Evolutionary conservation across 441 rosid species (phyloP).

Genomic region (Erodium trifolium): DNA sequence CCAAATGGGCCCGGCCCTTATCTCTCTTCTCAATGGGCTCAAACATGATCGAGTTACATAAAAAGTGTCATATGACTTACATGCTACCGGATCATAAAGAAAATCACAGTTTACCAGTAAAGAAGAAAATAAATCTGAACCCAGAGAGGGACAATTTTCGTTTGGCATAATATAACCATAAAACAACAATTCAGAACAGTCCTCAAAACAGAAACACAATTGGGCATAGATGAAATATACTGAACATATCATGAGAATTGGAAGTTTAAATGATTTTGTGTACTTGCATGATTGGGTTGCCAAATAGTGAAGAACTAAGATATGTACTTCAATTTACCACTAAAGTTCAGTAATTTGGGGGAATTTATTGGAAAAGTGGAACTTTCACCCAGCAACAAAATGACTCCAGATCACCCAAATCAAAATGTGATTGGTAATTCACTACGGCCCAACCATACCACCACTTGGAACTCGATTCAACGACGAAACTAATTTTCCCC

Average conservation of each 20-base stretch:
- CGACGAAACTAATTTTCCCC: neutral
- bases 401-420: neutral
- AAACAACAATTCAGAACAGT: neutral
- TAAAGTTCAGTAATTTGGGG: neutral
- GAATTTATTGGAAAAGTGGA: neutral
- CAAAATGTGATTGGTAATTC: neutral
- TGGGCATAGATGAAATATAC: neutral
- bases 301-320: neutral
- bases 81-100: neutral
- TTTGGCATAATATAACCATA: neutral
- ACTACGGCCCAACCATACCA: neutral
- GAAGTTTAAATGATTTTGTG: neutral
- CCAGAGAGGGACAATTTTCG: neutral
- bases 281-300: neutral
- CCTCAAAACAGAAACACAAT: neutral
- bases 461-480: neutral
- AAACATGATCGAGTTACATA: no score
- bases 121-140: neutral
- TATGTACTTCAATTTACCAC: neutral
- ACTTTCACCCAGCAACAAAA: neutral
- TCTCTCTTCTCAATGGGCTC: no score
- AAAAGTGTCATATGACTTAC: neutral
- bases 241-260: neutral
- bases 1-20: no score
- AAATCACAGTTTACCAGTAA: neutral